A percentile compares a stretch with the other conserved stretches of the same genome.
Conservation (phyloP, 352 stramenopile genomes). For the Phytophthora aleatoria region DNA sequence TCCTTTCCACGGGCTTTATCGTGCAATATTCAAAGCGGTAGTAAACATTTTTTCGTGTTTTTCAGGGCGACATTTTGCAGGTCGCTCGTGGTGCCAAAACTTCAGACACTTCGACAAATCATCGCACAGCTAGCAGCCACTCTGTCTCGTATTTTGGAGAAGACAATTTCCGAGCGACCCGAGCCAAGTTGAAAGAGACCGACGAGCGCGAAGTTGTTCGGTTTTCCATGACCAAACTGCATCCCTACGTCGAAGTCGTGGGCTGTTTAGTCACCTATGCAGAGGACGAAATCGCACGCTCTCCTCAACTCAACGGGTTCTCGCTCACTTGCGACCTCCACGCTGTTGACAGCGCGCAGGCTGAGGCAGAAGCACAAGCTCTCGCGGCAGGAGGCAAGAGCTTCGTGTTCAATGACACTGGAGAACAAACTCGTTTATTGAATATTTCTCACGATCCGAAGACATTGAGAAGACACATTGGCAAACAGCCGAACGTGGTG, state of each 20-base stretch:
- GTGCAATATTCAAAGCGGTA: neutral
- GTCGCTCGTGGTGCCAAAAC: slow-evolving; percentile 34
- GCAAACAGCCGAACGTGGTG: slow-evolving; percentile 44
- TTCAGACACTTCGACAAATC: slow-evolving; percentile 3
- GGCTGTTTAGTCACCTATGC: slow-evolving; percentile 50
- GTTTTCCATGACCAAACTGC: slow-evolving; percentile 45
- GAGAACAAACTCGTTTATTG: slow-evolving; percentile 33
- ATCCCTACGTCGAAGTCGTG: slow-evolving; percentile 55
- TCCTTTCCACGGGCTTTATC: neutral
- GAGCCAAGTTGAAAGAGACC: slow-evolving; percentile 45
- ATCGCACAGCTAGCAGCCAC: slow-evolving; percentile 5
- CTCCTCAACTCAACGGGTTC: slow-evolving; percentile 50
- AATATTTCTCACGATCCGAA: slow-evolving; percentile 38
- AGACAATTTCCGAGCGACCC: slow-evolving; percentile 38
- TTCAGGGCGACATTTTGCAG: slow-evolving; percentile 53
- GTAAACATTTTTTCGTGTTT: neutral
- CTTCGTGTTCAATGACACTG: slow-evolving; percentile 24
- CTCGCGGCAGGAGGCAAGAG: slow-evolving; percentile 30
- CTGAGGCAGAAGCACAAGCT: slow-evolving; percentile 31
- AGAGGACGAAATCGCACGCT: slow-evolving; percentile 56
- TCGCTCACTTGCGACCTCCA: slow-evolving; percentile 47
- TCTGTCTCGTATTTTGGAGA: slow-evolving; percentile 36
- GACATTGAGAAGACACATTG: slow-evolving; percentile 1
- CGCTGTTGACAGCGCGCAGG: slow-evolving; percentile 28
- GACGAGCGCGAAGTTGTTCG: slow-evolving; percentile 46